phyloP scores from a whole-genome alignment of 768 basidiomycete species.

The Lactarius indigo region DNA sequence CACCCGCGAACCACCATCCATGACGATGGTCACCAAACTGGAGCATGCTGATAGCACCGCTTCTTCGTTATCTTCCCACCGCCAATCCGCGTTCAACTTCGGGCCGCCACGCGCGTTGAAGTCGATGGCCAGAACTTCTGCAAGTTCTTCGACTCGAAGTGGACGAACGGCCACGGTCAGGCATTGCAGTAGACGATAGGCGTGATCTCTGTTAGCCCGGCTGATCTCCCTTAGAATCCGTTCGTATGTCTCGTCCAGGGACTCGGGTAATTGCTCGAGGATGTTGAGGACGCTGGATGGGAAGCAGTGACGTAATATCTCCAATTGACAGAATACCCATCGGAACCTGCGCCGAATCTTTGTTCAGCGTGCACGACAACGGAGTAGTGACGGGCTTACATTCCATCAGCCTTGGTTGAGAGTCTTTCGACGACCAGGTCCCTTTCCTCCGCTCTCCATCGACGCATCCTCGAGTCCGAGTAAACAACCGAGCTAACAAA shows the following conservation, averaged over 20 bases:
- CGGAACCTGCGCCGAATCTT: background rate
- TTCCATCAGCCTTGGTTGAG: background rate
- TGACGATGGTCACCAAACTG: background rate
- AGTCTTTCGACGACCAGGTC: background rate
- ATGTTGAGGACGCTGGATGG: background rate
- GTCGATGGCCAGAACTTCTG: background rate
- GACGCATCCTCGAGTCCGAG: background rate
- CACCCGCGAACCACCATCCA: background rate
- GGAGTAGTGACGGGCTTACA: background rate
- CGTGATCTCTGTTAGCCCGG: background rate
- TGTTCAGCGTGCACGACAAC: background rate
- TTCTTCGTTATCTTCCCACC: background rate
- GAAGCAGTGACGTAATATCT: background rate
- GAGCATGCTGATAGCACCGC: background rate
- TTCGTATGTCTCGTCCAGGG: constrained; percentile 1
- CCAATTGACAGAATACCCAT: background rate
- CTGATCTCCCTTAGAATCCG: background rate
- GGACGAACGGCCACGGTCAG: no score
- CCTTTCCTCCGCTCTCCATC: background rate
- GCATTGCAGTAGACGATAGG: background rate
- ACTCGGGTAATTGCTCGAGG: background rate
- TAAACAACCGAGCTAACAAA: background rate
- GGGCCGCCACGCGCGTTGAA: background rate
- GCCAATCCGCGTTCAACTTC: background rate
- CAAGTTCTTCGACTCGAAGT: background rate